Evolutionary conservation across 768 basidiomycete genomes (phyloP), one percentile per base, ranked within the genome.

Genomic region (Candolleomyces aberdarensis): DNA sequence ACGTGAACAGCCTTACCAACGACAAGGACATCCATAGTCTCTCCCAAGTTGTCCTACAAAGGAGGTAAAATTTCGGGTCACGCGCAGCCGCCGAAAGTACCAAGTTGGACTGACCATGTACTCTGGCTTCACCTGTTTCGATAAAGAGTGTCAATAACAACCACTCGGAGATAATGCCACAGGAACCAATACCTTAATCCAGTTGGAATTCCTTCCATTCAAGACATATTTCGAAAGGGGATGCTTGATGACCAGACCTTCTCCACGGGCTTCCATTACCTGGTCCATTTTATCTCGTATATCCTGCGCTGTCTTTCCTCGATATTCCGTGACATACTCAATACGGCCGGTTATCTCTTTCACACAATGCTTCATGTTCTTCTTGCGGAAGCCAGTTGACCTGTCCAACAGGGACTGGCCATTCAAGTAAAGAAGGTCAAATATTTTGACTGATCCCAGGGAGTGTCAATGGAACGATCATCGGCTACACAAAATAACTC

Each of bases 241-340:
- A 65, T 94, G 89, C 72, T 99, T 99, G 61, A 98, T 82, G 8
- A 98, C 90, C 13, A 99, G 76, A 0, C 97, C 97, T 72, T 98
- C 97, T 3, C 97, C 97, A 58, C 93, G 86, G 19, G 80, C 73
- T 31, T 85, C 88, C 82, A 99, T 88, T 56, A 98, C 80, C 57
- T 88, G 82, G 55, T 95, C 88, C 86, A 99, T 88, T 64, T 81
- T 82, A 32, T 78, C 75, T 54, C 92, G 81, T 11, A 99, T 88
- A 69, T 98, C 94, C 64, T 90, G 86, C 0, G 87, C 85, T 1
- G 87, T 89, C 69, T 80, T 88, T 0, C 92, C 95, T 62, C 84
- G 84, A 62, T 78, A 88, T 67, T 94, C 86, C 2, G 78, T 74
- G 0, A 85, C 81, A 64, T 91, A 88, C 70, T 98, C 96, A 46